Evolutionary conservation across 2,329 filamentous ascomycete species (phyloP), one percentile per base, ranked within the genome.

Genomic region (Botrytis fragariae): DNA sequence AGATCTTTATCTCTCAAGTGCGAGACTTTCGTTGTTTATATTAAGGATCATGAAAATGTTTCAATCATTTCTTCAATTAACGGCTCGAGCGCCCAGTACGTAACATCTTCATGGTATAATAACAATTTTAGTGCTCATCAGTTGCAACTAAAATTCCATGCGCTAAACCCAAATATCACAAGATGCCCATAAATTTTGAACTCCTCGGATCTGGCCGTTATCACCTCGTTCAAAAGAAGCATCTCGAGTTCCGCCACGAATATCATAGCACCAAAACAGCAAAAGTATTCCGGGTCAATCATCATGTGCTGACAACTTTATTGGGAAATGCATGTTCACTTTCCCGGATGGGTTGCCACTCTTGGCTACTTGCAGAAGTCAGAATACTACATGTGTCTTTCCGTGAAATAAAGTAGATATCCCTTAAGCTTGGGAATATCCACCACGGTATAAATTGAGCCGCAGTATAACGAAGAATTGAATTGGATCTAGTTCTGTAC

Each of bases 121-220:
- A 1, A 9, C 14, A 14, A 2, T 61, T 1, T 61, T 25, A 5
- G 14, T n/a, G 3, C 35, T 25, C 22, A 25, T 39, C 20, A 22
- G 2, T 39, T 0, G 0, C 6, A 16, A 39, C 1, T 37, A 0
- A 8, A 14, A 16, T n/a, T n/a, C 6, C 14, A 9, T 18, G 22
- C 25, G 22, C 5, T n/a, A 18, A 18, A 39, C 22, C 5, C 35
- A 61, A 37, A 18, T 3, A 16, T 32, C 18, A 39, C 1, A n/a
- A 61, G 14, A 16, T 0, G 2, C 2, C 12, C 6, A n/a, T 39
- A 1, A 14, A 25, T 18, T 2, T 4, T 39, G 10, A 1, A 39
- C 10, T 25, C 25, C 1, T 39, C 60, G 60, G 35, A 62, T 62
- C 35, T 62, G 20, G 22, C 60, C 60, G 12, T n/a, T 1, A 4